phyloP scores from a whole-genome alignment of 495 filamentous ascomycete genomes.

The Tetracladium marchalianum region DNA sequence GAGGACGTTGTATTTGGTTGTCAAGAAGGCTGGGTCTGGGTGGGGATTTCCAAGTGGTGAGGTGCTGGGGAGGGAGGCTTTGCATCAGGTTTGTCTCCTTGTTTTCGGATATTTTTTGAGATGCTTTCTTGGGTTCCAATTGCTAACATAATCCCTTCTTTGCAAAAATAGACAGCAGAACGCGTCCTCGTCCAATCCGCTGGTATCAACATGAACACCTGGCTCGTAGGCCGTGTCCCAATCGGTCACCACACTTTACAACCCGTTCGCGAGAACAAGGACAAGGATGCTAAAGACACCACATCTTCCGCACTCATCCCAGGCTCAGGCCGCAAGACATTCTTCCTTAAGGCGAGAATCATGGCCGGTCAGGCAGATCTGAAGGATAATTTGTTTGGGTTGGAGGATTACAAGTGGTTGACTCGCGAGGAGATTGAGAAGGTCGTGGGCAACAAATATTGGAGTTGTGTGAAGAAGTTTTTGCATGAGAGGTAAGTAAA shows the following conservation, averaged over 20 bases:
- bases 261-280: conserved; percentile 20
- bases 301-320: conserved; percentile 16
- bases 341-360: conserved; percentile 92
- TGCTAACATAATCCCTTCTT: background rate
- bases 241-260: conserved; percentile 63
- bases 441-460: conserved; percentile 54
- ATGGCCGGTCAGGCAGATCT: conserved; percentile 93
- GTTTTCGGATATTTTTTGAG: background rate
- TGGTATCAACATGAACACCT: conserved; percentile 97
- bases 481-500: conserved; percentile 36
- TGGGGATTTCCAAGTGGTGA: conserved; percentile 74
- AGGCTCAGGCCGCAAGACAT: conserved; percentile 63
- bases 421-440: conserved; percentile 75
- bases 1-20: conserved; percentile 77
- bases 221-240: conserved; percentile 87
- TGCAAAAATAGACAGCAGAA: conserved; percentile 57
- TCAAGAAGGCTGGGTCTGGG: conserved; percentile 51
- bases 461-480: conserved; percentile 65
- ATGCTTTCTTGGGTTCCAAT: background rate
- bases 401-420: conserved; percentile 85
- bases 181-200: conserved; percentile 65
- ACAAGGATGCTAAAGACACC: background rate
- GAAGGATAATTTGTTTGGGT: conserved; percentile 54
- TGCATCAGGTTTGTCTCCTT: conserved; percentile 64
- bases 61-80: conserved; percentile 57